Conservation (phyloP, 495 filamentous ascomycete genomes). For the Mytilinidion resinicola region DNA sequence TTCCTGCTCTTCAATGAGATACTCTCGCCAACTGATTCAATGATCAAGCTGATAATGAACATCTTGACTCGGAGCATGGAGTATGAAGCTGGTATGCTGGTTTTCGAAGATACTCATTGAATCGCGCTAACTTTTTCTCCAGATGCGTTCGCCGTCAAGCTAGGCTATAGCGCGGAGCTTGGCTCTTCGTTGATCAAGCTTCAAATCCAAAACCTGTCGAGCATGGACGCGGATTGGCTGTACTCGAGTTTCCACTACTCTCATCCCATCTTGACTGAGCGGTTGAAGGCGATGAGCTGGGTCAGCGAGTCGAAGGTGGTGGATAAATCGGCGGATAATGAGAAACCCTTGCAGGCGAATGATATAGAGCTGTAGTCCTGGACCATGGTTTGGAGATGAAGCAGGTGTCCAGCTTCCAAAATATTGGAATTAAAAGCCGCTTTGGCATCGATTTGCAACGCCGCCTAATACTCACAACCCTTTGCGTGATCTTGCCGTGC, state of each 20-base stretch:
- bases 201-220: slow-evolving; percentile 94
- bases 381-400: neutral
- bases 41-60: slow-evolving; percentile 93
- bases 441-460: neutral
- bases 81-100: slow-evolving; percentile 76
- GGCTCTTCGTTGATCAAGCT: slow-evolving; percentile 88
- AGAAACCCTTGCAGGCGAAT: slow-evolving; percentile 49
- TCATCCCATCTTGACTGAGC: slow-evolving; percentile 91
- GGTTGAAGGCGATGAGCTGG: slow-evolving; percentile 86
- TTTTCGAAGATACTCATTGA: neutral
- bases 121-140: neutral
- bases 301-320: slow-evolving; percentile 52
- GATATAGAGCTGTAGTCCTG: slow-evolving; percentile 52
- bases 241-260: slow-evolving; percentile 98
- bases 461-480: neutral
- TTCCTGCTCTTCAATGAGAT: slow-evolving; percentile 96
- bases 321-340: slow-evolving; percentile 25
- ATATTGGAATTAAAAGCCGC: neutral
- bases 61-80: slow-evolving; percentile 88
- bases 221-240: slow-evolving; percentile 97
- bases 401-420: neutral
- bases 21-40: slow-evolving; percentile 79
- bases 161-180: slow-evolving; percentile 82
- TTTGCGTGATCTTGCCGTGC: neutral
- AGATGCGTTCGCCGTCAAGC: slow-evolving; percentile 75